Conservation (phyloP, 129 eudicot species). For the Centrapalus pauciflorus region DNA sequence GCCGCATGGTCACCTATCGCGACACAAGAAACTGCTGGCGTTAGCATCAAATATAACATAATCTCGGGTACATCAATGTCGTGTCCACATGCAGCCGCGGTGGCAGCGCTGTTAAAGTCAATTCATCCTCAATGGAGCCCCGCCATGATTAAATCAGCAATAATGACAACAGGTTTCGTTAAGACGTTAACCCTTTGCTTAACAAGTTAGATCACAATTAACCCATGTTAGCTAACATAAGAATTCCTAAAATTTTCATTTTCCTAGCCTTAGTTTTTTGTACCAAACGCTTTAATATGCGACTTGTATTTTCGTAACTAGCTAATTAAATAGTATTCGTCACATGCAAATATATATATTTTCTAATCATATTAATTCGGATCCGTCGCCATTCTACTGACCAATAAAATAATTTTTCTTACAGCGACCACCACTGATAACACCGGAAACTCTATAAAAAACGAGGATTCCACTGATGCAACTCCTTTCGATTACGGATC, state of each 20-base stretch:
- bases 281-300: too few relatives aligned
- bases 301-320: neutral
- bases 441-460: conserved; percentile 34
- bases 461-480: conserved; percentile 33
- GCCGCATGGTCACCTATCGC: conserved; percentile 78
- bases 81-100: conserved; percentile 64
- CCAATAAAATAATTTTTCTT: neutral
- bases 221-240: too few relatives aligned
- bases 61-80: conserved; percentile 72
- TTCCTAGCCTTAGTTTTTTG: too few relatives aligned
- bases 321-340: neutral
- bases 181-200: neutral
- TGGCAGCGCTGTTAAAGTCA: conserved; percentile 54
- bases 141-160: conserved; percentile 66
- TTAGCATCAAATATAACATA: conserved; percentile 40
- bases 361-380: neutral
- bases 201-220: too few relatives aligned
- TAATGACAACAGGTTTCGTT: conserved; percentile 76
- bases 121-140: conserved; percentile 64
- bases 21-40: conserved; percentile 31
- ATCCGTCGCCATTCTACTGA: neutral
- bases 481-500: conserved; percentile 68
- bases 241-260: too few relatives aligned
- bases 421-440: conserved; percentile 52
- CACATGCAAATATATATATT: neutral